Conservation (phyloP, 2,329 filamentous ascomycete species). For the Hypoxylon sp. region DNA sequence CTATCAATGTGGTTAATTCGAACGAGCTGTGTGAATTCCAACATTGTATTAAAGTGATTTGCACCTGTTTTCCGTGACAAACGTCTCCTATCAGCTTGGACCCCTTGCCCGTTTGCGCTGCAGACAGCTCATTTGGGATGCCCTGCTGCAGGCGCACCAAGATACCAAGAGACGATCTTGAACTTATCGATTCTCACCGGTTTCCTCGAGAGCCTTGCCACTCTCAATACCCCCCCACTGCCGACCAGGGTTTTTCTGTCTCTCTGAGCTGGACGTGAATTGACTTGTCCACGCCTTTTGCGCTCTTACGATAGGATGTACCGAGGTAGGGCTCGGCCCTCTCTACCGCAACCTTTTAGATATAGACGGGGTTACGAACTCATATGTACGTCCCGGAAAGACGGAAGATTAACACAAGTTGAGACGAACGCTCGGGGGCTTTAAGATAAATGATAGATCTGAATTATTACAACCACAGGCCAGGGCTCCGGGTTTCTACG, state of each 20-base stretch:
- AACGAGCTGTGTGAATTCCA: constrained; percentile 1
- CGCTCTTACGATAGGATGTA: constrained; percentile 2
- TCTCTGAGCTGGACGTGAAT: background rate
- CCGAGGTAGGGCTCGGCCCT: background rate
- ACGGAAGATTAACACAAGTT: constrained; percentile 29
- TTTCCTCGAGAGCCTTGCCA: constrained; percentile 14
- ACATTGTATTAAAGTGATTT: constrained; percentile 14
- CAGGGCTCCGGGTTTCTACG: constrained; percentile 32
- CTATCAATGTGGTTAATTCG: constrained; percentile 12
- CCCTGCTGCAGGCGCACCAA: constrained; percentile 32
- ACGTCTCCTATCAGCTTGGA: constrained; percentile 17
- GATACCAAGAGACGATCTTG: constrained; percentile 26
- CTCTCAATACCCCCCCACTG: constrained; percentile 22
- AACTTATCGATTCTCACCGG: constrained; percentile 21
- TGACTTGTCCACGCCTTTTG: constrained; percentile 1
- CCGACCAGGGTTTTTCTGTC: constrained; percentile 12
- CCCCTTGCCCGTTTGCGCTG: constrained; percentile 33
- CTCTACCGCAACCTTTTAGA: constrained; percentile 8
- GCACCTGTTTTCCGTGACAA: constrained; percentile 10
- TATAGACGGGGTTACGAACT: constrained; percentile 24
- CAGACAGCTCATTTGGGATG: constrained; percentile 36
- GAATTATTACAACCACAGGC: constrained; percentile 30
- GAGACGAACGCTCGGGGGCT: constrained; percentile 19
- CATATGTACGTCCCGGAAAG: constrained; percentile 27
- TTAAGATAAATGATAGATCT: constrained; percentile 36